Evolutionary conservation across 2,329 filamentous ascomycete species (phyloP).

Genomic region (Aspergillus sp.): DNA sequence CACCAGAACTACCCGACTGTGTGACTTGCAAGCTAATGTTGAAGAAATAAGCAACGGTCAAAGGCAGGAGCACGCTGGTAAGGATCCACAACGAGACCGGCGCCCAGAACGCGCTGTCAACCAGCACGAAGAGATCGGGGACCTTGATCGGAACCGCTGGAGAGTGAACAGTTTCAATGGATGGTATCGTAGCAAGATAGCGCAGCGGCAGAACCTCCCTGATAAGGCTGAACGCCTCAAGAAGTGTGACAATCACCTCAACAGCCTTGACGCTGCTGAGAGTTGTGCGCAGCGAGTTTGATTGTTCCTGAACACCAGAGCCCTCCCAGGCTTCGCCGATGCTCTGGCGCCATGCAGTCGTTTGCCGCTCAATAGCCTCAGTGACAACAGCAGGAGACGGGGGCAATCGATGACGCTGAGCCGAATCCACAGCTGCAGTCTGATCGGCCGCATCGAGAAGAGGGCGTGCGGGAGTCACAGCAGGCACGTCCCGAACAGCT

Average conservation of each 20-base stretch:
- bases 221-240: slow-evolving; percentile 71
- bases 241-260: slow-evolving; percentile 63
- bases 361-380: slow-evolving; percentile 71
- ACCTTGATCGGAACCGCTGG: slow-evolving; percentile 63
- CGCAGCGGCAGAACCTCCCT: slow-evolving; percentile 68
- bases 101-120: slow-evolving; percentile 80
- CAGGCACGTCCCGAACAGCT: not conserved
- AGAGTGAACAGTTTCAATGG: slow-evolving; percentile 56
- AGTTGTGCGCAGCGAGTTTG: slow-evolving; percentile 64
- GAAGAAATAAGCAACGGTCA: slow-evolving; percentile 80
- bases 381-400: slow-evolving; percentile 51
- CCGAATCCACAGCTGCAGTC: slow-evolving; percentile 15
- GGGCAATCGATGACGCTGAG: slow-evolving; percentile 20
- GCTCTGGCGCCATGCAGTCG: slow-evolving; percentile 36
- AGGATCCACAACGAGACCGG: slow-evolving; percentile 74
- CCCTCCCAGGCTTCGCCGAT: slow-evolving; percentile 35
- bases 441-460: slow-evolving; percentile 7
- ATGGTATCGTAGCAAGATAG: slow-evolving; percentile 72
- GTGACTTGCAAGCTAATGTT: slow-evolving; percentile 67
- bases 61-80: slow-evolving; percentile 70
- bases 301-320: slow-evolving; percentile 45
- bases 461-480: not conserved
- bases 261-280: slow-evolving; percentile 70
- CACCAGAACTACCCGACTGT: slow-evolving; percentile 20
- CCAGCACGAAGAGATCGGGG: slow-evolving; percentile 76